These are phyloP conservation scores for Backusella westeae DNA, from an alignment of 192 early-diverging fungal genomes.

Conservation along the genomic window DNA sequence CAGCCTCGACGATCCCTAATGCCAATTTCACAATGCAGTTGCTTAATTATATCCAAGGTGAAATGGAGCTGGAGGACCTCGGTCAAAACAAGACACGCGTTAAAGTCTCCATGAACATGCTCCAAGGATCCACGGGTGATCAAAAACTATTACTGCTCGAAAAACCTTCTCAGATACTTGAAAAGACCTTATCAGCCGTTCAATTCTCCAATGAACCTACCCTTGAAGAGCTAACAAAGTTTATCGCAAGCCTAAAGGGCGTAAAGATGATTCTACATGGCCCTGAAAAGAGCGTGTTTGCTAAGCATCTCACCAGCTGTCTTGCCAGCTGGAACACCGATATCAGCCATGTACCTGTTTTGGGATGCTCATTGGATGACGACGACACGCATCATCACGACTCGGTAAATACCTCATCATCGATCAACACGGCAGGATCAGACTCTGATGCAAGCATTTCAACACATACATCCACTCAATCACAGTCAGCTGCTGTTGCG, in stretches of 20 bases:
- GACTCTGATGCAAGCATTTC: neutral
- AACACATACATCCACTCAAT: neutral
- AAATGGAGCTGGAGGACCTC: constrained; percentile 18
- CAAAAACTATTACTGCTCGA: constrained; percentile 7
- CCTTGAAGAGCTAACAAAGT: constrained; percentile 41
- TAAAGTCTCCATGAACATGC: constrained; percentile 20
- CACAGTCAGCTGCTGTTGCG: neutral
- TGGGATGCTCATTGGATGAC: neutral
- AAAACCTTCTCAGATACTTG: constrained; percentile 20
- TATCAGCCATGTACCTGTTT: constrained; percentile 41
- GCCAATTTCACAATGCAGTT: constrained; percentile 32
- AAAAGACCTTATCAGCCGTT: constrained; percentile 25
- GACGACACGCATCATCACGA: neutral
- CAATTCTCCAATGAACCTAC: constrained; percentile 54
- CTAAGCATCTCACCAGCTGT: constrained; percentile 49
- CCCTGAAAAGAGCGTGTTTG: constrained; percentile 49
- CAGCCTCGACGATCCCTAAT: constrained; percentile 26
- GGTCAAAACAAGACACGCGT: constrained; percentile 20
- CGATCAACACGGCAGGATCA: neutral
- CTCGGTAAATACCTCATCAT: neutral
- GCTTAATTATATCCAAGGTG: constrained; percentile 24
- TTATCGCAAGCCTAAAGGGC: constrained; percentile 41
- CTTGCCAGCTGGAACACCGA: constrained; percentile 51
- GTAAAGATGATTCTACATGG: constrained; percentile 46
- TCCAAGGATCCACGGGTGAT: constrained; percentile 8